A percentile compares a stretch with the other conserved stretches of the same genome.
phyloP scores from a whole-genome alignment of 441 rosid genomes.

The Gossypium schwendimanii region DNA sequence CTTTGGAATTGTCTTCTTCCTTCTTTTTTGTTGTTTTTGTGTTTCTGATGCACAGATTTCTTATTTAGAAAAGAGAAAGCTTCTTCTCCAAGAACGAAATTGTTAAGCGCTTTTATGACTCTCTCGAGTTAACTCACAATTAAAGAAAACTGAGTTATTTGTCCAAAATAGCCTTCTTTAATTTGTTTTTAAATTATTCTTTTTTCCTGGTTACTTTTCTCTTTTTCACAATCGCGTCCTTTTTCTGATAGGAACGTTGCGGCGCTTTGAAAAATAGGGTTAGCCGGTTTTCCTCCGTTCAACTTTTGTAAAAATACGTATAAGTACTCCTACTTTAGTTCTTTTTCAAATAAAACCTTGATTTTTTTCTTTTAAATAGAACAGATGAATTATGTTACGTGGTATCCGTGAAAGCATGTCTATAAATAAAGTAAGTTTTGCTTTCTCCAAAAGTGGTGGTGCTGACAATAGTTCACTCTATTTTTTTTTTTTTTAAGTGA shows the following conservation, averaged over 20 bases:
- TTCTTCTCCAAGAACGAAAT: conserved; percentile 33
- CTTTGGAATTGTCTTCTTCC: not conserved
- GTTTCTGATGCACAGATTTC: conserved; percentile 1
- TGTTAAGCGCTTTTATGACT: not conserved
- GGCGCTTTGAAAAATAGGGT: not conserved
- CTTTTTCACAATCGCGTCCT: not conserved
- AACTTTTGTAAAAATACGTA: not conserved
- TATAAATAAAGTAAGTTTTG: not conserved
- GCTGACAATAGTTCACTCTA: too few species aligned
- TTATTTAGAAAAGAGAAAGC: conserved; percentile 12
- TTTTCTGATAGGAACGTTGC: not conserved
- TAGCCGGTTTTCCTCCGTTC: not conserved
- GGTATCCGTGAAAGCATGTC: not conserved
- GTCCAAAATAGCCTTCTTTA: conserved; percentile 12
- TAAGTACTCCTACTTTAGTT: not conserved
- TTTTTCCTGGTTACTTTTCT: not conserved
- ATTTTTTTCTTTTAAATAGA: not conserved
- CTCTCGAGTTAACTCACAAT: not conserved
- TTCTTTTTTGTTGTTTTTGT: not conserved
- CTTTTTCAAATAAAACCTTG: not conserved
- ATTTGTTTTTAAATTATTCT: not conserved
- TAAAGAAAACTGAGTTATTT: not conserved
- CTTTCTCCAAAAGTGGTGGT: too few species aligned
- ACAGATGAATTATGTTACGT: too few species aligned
- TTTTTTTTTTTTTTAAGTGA: too few species aligned